Conservation (phyloP, 2,329 filamentous ascomycete genomes). For the Orbilia blumenaviensis region DNA sequence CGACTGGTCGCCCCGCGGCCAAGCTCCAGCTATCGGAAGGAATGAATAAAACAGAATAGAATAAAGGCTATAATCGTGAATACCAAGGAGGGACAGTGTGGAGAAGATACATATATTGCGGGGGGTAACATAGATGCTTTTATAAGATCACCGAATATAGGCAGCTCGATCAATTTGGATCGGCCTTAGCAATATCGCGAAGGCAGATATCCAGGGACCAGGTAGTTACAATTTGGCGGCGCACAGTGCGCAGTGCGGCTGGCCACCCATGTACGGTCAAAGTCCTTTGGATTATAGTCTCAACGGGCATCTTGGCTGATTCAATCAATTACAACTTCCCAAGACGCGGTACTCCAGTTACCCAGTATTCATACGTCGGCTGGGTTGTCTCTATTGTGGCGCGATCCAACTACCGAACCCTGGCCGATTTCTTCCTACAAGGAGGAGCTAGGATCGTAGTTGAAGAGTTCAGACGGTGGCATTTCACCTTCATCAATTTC, state of each 20-base stretch:
- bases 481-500: constrained; percentile 8
- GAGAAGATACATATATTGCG: neutral
- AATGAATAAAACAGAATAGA: neutral
- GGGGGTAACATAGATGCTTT: neutral
- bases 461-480: constrained; percentile 20
- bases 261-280: neutral
- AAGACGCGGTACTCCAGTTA: neutral
- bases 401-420: constrained; percentile 12
- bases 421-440: neutral
- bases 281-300: neutral
- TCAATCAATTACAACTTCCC: constrained; percentile 11
- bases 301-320: neutral
- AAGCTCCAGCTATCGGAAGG: neutral
- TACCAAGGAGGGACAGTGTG: too few species aligned
- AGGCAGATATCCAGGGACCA: neutral
- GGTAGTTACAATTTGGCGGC: neutral
- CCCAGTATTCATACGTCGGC: neutral
- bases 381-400: neutral
- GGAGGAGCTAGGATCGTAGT: neutral
- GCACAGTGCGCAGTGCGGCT: neutral
- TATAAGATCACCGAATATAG: constrained; percentile 7
- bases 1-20: constrained; percentile 6
- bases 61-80: too few species aligned
- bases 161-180: neutral
- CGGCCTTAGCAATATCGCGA: neutral